Base-by-base conservation (phyloP, 208 protist species). In the Sergeia podlipaevii region DNA sequence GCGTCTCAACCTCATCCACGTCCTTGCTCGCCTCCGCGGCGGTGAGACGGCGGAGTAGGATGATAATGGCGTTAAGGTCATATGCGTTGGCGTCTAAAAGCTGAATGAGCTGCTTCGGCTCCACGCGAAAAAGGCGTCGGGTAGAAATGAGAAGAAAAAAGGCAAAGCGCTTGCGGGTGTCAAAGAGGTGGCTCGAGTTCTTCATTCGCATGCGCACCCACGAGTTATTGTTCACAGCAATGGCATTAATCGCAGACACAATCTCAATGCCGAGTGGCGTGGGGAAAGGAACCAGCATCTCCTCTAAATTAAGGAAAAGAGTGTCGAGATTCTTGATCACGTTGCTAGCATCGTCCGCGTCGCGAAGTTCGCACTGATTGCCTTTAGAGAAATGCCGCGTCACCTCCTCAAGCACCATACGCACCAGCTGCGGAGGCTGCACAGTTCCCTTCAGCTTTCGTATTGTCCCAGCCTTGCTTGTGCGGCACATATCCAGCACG, bases 171-270 rank as follows among this genome's bases (percentile, higher is more conserved):
- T 88, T 80, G 32, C 89, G 82, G 8, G 71, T 88, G 18, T 85
- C 72, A 61, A 96, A 91, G 36, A 96, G 65, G 37, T 65, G 65
- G 45, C 66, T 86, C 41, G 57, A 68, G 42, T 80, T 86, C 70
- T 93, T 96, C 89, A 96, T 96, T 18, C 66, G 68, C 52, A 73
- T 80, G 3, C 89, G 80, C 44, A 93, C 82, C 78, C 74, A 84
- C 34, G 85, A 80, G 73, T 80, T 88, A 68, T 88, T 96, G 32
- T 80, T 82, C 20, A 96, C 85, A 18, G 89, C 87, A 53, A 96
- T 88, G 36, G 73, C 70, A 33, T 72, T 91, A 56, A 96, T 91
- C 23, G 76, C 65, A 48, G 71, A 70, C 18, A 93, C 80, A 23
- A 96, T 80, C 18, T 85, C 78, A 13, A 87, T 59, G 8, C 77